A percentile compares a stretch with the other conserved stretches of the same genome.
phyloP scores from a whole-genome alignment of 495 filamentous ascomycete genomes.

The Emericellopsis terricola region DNA sequence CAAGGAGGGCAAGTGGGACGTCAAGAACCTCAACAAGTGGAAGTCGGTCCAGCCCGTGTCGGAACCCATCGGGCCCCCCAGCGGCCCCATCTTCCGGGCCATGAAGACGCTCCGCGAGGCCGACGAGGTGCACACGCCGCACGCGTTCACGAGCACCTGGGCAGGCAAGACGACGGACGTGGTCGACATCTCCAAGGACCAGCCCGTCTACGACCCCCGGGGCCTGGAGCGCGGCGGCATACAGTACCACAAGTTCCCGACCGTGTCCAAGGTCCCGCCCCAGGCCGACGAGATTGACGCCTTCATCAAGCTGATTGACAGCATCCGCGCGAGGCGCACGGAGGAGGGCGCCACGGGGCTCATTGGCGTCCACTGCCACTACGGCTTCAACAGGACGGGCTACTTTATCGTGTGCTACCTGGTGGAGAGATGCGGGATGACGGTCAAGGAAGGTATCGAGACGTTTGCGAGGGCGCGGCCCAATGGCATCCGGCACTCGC shows the following conservation, averaged over 20 bases:
- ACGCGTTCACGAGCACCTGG: constrained; percentile 52
- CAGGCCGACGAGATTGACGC: constrained; percentile 51
- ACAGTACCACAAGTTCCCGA: constrained; percentile 73
- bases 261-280: constrained; percentile 82
- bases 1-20: constrained; percentile 88
- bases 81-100: constrained; percentile 48
- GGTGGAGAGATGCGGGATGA: constrained; percentile 59
- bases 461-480: constrained; percentile 57
- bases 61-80: constrained; percentile 35
- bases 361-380: constrained; percentile 86
- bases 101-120: constrained; percentile 81
- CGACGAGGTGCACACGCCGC: constrained; percentile 67
- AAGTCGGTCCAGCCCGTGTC: constrained; percentile 60
- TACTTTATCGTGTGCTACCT: constrained; percentile 86
- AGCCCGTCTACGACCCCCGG: constrained; percentile 68
- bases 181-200: constrained; percentile 76
- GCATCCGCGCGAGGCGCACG: constrained; percentile 32
- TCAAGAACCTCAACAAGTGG: constrained; percentile 94
- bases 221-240: constrained; percentile 56
- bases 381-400: constrained; percentile 83
- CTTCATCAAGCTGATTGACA: constrained; percentile 67
- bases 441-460: constrained; percentile 60
- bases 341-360: constrained; percentile 18
- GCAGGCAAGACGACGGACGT: constrained; percentile 46
- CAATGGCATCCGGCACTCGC: constrained; percentile 74